Evolutionary conservation across 1,284 basidiomycete genomes (phyloP).

Genomic region (Omphalotus olearius): DNA sequence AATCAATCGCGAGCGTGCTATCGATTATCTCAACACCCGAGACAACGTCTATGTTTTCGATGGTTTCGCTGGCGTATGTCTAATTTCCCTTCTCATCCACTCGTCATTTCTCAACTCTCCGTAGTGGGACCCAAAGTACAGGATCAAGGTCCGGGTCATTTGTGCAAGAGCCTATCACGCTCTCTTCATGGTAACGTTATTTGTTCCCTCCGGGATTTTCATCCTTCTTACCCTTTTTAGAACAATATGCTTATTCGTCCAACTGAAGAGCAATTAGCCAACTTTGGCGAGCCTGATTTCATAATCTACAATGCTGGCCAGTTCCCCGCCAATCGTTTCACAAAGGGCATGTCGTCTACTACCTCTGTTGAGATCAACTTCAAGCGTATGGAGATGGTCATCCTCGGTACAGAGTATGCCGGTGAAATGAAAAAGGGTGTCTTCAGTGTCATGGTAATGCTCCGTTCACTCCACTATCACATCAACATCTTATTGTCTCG

Average conservation of each 20-base stretch:
- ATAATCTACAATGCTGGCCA: constrained; percentile 99
- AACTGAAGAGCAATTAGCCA: constrained; percentile 88
- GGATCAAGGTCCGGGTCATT: constrained; percentile 99
- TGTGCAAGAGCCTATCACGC: constrained; percentile 99
- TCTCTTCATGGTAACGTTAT: constrained; percentile 88
- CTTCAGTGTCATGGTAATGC: constrained; percentile 92
- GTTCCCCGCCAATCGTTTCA: constrained; percentile 99
- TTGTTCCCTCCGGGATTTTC: constrained; percentile 9
- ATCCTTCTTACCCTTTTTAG: constrained; percentile 34
- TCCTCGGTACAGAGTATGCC: constrained; percentile 98
- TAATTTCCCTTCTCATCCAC: constrained; percentile 14
- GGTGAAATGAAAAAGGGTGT: constrained; percentile 99
- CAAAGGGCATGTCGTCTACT: constrained; percentile 98
- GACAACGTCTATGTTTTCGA: constrained; percentile 99
- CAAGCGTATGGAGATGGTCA: constrained; percentile 99
- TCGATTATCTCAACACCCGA: constrained; percentile 98
- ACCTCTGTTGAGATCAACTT: constrained; percentile 99
- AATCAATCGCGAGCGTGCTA: constrained; percentile 99
- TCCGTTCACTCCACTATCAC: constrained; percentile 9
- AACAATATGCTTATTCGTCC: constrained; percentile 99
- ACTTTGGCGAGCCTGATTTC: constrained; percentile 98
- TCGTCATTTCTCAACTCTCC: constrained; percentile 9
- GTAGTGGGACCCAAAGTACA: constrained; percentile 98
- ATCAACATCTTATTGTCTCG: constrained; percentile 15
- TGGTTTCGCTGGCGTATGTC: constrained; percentile 84